These are phyloP conservation scores for Penicillium digitatum DNA, from an alignment of 2,329 filamentous ascomycete genomes.

Conservation along the genomic window DNA sequence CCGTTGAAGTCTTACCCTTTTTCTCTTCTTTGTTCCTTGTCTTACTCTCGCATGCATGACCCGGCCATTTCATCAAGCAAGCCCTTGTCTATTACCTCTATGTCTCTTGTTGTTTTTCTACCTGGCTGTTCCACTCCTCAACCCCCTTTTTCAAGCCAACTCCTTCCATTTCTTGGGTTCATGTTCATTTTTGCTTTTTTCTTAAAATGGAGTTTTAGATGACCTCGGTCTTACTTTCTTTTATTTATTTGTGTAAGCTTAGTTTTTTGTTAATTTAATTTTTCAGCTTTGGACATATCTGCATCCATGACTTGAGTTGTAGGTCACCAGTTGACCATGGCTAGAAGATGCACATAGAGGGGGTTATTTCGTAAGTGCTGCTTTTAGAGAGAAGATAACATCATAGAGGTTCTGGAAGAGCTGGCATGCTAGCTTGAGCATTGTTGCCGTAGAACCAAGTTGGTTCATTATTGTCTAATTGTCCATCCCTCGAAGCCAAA, in stretches of 20 bases:
- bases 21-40: conserved; percentile 8
- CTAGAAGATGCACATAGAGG: background rate
- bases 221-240: background rate
- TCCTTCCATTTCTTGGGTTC: background rate
- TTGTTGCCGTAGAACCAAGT: background rate
- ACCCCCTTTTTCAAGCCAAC: background rate
- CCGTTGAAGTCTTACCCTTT: background rate
- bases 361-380: background rate
- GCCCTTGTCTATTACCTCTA: conserved; percentile 6
- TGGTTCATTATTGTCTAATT: conserved; percentile 1
- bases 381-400: background rate
- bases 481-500: background rate
- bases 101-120: background rate
- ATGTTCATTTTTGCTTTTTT: background rate
- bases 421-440: background rate
- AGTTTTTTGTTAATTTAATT: background rate
- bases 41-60: conserved; percentile 18
- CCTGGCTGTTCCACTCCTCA: conserved; percentile 8
- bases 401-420: background rate
- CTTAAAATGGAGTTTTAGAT: conserved; percentile 10
- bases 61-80: conserved; percentile 19
- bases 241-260: conserved; percentile 6
- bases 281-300: background rate
- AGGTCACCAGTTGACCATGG: background rate
- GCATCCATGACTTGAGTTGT: background rate